These are phyloP conservation scores for Pleurotus giganteus DNA, from an alignment of 768 basidiomycete species.

Conservation along the genomic window DNA sequence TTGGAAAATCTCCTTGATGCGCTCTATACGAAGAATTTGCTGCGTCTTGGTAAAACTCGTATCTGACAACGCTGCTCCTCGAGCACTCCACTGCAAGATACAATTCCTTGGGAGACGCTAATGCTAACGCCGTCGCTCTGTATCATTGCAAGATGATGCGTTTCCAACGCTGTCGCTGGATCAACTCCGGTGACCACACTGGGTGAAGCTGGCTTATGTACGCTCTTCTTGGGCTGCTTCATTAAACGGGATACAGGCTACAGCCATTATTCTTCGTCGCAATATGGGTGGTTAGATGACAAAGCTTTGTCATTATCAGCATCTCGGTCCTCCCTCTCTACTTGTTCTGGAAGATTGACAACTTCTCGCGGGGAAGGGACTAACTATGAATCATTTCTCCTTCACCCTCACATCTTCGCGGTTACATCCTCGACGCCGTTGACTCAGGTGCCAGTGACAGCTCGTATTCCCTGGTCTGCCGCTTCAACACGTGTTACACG, in stretches of 20 bases:
- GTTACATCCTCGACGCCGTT: no score
- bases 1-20: constrained; percentile 97
- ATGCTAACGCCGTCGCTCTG: constrained; percentile 92
- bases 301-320: constrained; percentile 93
- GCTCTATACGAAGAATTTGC: constrained; percentile 96
- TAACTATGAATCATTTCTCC: no score
- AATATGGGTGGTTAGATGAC: constrained; percentile 98
- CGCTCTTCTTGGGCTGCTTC: constrained; percentile 28
- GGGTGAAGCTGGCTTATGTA: constrained; percentile 87
- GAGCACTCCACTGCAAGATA: constrained; percentile 92
- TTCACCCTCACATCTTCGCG: no score
- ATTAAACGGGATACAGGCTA: constrained; percentile 80
- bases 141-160: constrained; percentile 93
- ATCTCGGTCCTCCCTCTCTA: constrained; percentile 91
- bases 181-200: constrained; percentile 99
- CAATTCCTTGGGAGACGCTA: constrained; percentile 94
- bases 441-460: no score
- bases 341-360: constrained; percentile 98
- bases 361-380: constrained; percentile 99
- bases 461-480: no score
- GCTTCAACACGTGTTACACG: no score
- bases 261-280: constrained; percentile 87
- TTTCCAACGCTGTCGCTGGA: constrained; percentile 98
- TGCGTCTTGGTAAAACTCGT: constrained; percentile 99
- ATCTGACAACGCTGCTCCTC: constrained; percentile 90